Evolutionary conservation across 495 filamentous ascomycete genomes (phyloP), one percentile per base, ranked within the genome.

Genomic region (Margaritispora aquatica): DNA sequence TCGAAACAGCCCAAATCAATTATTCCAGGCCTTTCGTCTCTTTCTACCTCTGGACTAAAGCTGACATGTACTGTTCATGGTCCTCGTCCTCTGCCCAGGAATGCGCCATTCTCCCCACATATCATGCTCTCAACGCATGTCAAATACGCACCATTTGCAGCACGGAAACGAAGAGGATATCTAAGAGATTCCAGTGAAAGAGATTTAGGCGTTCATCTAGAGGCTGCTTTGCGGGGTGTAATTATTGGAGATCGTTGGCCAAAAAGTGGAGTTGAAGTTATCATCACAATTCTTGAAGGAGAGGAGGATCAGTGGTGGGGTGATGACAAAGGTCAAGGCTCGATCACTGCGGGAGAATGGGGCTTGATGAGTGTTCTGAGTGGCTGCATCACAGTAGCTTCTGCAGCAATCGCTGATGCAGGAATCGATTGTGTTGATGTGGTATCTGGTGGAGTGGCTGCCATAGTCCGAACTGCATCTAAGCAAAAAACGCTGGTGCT

Each of bases 371-470:
- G 86, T 69, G 88, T 95, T 36, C 75, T 98, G 7, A 88, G 90
- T 24, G 91, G 90, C 0, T 96, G 92, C 69, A 91, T 98, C 61
- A 97, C 90, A 1, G 92, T 91, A 59, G 91, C 94, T 31, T 91
- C 90, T 58, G 95, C 94, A n/a, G 94, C 95, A 7, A 86, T 98
- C 72, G 87, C 87, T 1, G 95, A 98, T 74, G 95, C 94, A 0
- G 91, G 90, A 1, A 96, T 98, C 62, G 94, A 98, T 67, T 97
- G 92, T 70, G 83, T 97, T 29, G 94, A 97, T 70, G 77, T 96
- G 26, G 89, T 96, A 2, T 79, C 88, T 15, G 94, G 93, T 3
- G 94, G 94, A 22, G 88, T 97, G 36, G 91, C 92, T 17, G 95
- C 91, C 10, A 66, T 96, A 20, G 88, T 92, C 21, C 65, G 58